Percentiles rank a stretch among this genome's conserved stretches.
phyloP scores from a whole-genome alignment of 345 rosid species.

The Lumnitzera littorea region DNA sequence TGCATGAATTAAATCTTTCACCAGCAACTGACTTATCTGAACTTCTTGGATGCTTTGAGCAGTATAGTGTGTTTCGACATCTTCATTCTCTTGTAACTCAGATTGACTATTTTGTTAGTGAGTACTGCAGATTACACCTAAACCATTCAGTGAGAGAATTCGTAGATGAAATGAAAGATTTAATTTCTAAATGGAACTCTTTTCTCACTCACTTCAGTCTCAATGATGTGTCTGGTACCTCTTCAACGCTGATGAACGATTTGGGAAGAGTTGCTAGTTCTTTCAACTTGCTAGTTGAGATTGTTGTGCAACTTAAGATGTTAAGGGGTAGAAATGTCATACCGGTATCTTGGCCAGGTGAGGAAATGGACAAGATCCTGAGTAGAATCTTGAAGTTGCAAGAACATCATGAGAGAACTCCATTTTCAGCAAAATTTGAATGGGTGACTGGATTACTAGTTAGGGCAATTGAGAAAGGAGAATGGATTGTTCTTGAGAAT shows the following conservation, averaged over 20 bases:
- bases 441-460: slow-evolving; percentile 80
- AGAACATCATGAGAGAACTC: slow-evolving; percentile 26
- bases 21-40: slow-evolving; percentile 95
- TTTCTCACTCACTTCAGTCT: slow-evolving; percentile 38
- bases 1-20: slow-evolving; percentile 80
- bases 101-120: slow-evolving; percentile 54
- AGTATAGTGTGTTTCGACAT: slow-evolving; percentile 70
- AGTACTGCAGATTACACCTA: slow-evolving; percentile 50
- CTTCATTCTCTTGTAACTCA: slow-evolving; percentile 49
- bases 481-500: slow-evolving; percentile 85
- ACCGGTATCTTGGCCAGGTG: slow-evolving; percentile 40
- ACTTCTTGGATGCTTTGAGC: slow-evolving; percentile 95
- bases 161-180: slow-evolving; percentile 27
- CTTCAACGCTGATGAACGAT: slow-evolving; percentile 18
- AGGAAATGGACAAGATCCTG: slow-evolving; percentile 40
- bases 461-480: slow-evolving; percentile 86
- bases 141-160: slow-evolving; percentile 36
- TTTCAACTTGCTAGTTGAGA: slow-evolving; percentile 40
- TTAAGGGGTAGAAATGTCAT: slow-evolving; percentile 29
- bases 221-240: slow-evolving; percentile 26
- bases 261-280: slow-evolving; percentile 25
- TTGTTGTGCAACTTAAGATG: slow-evolving; percentile 38
- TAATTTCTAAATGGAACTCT: slow-evolving; percentile 60
- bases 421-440: slow-evolving; percentile 73
- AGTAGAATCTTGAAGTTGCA: slow-evolving; percentile 52